Evolutionary conservation across 306 rosid genomes (phyloP).

Genomic region (Hippophae gyantsensis): DNA sequence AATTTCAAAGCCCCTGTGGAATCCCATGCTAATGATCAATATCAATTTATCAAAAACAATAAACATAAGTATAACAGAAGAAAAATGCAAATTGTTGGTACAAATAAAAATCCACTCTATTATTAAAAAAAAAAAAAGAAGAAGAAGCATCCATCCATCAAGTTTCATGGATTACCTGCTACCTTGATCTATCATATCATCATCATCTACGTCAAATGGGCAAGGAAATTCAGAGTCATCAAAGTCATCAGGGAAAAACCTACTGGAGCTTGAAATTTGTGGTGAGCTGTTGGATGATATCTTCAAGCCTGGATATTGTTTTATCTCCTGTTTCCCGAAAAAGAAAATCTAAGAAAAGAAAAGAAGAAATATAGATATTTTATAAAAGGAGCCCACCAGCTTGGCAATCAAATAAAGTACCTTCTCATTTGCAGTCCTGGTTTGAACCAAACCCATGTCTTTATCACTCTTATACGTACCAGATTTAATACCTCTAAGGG

Average conservation of each 20-base stretch:
- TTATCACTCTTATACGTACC: constrained; percentile 34
- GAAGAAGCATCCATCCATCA: constrained; percentile 16
- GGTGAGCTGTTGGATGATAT: constrained; percentile 44
- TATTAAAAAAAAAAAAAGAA: constrained; percentile 1
- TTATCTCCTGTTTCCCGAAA: constrained; percentile 48
- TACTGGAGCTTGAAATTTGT: constrained; percentile 63
- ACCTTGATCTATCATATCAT: constrained; percentile 56
- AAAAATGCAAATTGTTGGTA: constrained; percentile 5
- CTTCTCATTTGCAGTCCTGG: constrained; percentile 50
- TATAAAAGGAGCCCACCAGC: not conserved
- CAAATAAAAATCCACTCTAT: too few species aligned
- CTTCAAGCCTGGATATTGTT: constrained; percentile 42
- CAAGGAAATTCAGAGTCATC: constrained; percentile 62
- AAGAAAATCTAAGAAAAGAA: constrained; percentile 39
- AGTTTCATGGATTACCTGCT: constrained; percentile 51
- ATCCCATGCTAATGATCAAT: too few species aligned
- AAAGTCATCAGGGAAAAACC: constrained; percentile 56
- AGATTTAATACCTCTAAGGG: constrained; percentile 28
- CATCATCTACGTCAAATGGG: constrained; percentile 69
- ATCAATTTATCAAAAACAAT: too few species aligned
- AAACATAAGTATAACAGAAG: not conserved
- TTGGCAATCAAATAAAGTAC: constrained; percentile 28
- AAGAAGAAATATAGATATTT: constrained; percentile 13
- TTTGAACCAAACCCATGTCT: constrained; percentile 26
- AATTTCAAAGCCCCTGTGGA: too few species aligned